Evolutionary conservation across 352 stramenopile genomes (phyloP).

Genomic region (Blastocystis sp.): DNA sequence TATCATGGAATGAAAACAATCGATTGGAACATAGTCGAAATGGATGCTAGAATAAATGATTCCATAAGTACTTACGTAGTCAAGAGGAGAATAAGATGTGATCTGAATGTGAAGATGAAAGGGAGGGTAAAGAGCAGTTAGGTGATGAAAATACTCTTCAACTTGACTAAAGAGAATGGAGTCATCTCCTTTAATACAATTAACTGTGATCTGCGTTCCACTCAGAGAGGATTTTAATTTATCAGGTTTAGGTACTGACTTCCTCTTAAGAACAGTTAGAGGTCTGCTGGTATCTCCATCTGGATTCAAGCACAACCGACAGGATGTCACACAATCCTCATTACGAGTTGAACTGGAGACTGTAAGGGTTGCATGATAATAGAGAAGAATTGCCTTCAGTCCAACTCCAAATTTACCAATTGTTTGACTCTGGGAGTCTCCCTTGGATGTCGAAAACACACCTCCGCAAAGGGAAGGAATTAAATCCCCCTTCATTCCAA

Average conservation of each 20-base stretch:
- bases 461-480: constrained; percentile 45
- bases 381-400: constrained; percentile 51
- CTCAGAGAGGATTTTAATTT: neutral
- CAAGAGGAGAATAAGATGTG: neutral
- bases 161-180: neutral
- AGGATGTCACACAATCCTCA: neutral
- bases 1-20: neutral
- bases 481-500: neutral
- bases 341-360: constrained; percentile 19
- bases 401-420: constrained; percentile 49
- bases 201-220: constrained; percentile 13
- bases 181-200: neutral
- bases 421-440: neutral
- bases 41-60: neutral
- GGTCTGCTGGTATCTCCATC: neutral
- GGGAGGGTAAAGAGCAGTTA: neutral
- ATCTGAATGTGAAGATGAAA: constrained; percentile 9
- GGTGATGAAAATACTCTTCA: neutral
- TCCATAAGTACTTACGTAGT: neutral
- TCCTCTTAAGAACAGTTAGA: neutral
- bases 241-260: neutral
- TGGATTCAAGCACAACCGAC: neutral
- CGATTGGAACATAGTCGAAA: neutral
- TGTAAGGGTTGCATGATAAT: neutral
- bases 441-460: neutral